Evolutionary conservation across 805 yeast species (phyloP).

Genomic region (Grigorovia transvaalensis): DNA sequence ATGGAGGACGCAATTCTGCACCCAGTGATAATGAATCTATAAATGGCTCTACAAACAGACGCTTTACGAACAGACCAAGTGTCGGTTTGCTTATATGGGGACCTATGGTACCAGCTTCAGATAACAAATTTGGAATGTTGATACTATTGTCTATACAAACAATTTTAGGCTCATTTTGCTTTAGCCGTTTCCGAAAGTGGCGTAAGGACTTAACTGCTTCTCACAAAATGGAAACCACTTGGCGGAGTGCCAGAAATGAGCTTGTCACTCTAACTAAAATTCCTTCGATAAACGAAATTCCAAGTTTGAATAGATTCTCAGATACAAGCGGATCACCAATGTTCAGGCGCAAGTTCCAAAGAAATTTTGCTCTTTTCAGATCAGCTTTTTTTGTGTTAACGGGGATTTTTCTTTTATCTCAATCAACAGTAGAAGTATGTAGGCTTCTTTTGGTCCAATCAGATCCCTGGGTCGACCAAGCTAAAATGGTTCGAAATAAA

Average conservation of each 20-base stretch:
- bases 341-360: not conserved
- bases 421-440: slow-evolving; percentile 46
- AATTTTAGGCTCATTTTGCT: slow-evolving; percentile 33
- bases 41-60: not conserved
- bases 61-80: slow-evolving; percentile 37
- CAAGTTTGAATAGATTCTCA: not conserved
- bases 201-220: not conserved
- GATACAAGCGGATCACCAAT: not conserved
- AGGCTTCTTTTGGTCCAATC: slow-evolving; percentile 35
- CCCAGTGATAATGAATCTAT: not conserved
- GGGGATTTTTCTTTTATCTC: slow-evolving; percentile 42
- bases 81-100: slow-evolving; percentile 57
- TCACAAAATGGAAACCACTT: not conserved
- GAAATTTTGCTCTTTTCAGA: not conserved
- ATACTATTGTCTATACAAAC: slow-evolving; percentile 45
- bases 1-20: not conserved
- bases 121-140: slow-evolving; percentile 45
- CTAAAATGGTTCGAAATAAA: slow-evolving; percentile 40
- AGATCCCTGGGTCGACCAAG: slow-evolving; percentile 72
- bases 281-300: not conserved
- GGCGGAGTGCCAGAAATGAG: not conserved
- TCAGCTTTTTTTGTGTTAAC: slow-evolving; percentile 22
- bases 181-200: slow-evolving; percentile 13
- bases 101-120: slow-evolving; percentile 65
- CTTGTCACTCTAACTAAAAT: not conserved